A percentile compares a stretch with the other conserved stretches of the same genome.
Evolutionary conservation across 108 stramenopile species (phyloP).

Genomic region (Parietichytrium sp.): DNA sequence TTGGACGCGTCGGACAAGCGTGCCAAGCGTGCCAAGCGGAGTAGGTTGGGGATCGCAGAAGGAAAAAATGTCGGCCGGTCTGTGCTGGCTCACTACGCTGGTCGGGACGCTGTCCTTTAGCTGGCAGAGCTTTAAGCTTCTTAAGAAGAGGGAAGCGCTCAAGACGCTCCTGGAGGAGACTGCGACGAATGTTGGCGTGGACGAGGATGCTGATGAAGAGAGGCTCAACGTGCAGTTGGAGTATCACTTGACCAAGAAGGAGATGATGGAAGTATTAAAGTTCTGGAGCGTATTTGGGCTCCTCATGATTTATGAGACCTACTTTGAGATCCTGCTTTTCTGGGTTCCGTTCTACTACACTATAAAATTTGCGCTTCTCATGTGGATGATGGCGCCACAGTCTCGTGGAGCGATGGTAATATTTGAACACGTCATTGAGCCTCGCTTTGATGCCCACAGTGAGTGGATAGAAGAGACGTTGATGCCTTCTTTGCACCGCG

Average conservation of each 20-base stretch:
- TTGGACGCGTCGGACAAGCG: too few relatives aligned
- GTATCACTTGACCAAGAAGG: background rate
- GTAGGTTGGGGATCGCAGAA: too few relatives aligned
- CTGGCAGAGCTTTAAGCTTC: slow-evolving; percentile 33
- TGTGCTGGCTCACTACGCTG: slow-evolving; percentile 23
- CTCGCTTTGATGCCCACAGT: background rate
- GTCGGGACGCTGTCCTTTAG: background rate
- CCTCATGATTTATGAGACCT: slow-evolving; percentile 2
- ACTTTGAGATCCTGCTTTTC: slow-evolving; percentile 27
- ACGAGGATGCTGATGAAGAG: too few relatives aligned
- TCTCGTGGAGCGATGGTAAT: background rate
- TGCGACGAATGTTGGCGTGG: too few relatives aligned
- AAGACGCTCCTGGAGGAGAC: background rate
- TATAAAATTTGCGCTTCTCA: slow-evolving; percentile 13
- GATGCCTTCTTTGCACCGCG: background rate
- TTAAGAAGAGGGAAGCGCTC: slow-evolving; percentile 15
- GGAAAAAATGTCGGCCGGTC: background rate
- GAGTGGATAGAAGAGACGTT: background rate
- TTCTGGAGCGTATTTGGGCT: slow-evolving; percentile 17
- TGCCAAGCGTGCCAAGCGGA: too few relatives aligned
- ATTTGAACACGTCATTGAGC: slow-evolving; percentile 11
- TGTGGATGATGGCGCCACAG: slow-evolving; percentile 17
- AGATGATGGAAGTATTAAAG: slow-evolving; percentile 27
- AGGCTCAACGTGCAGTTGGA: background rate
- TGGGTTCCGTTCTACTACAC: slow-evolving; percentile 30